These are phyloP conservation scores for Candida stauntonica DNA, from an alignment of 805 yeast species.

Conservation along the genomic window DNA sequence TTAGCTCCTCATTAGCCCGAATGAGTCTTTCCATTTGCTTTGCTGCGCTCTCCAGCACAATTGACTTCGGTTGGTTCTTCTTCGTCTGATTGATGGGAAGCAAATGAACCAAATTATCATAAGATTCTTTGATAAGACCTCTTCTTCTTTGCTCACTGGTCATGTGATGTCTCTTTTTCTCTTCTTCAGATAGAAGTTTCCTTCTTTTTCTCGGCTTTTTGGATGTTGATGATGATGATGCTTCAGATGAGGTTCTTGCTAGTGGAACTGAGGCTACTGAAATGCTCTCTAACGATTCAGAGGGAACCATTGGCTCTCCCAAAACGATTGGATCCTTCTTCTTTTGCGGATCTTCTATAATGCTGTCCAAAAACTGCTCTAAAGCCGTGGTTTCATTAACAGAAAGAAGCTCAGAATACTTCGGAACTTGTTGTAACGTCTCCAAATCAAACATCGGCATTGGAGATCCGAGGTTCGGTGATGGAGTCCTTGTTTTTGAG, in stretches of 20 bases:
- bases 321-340: not conserved
- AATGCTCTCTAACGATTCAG: no score
- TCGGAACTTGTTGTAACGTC: slow-evolving; percentile 14
- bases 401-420: slow-evolving; percentile 23
- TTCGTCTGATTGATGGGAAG: slow-evolving; percentile 17
- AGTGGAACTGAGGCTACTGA: not conserved
- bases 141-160: slow-evolving; percentile 27
- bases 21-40: slow-evolving; percentile 18
- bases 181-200: slow-evolving; percentile 23
- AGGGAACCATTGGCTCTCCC: not conserved
- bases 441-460: slow-evolving; percentile 16
- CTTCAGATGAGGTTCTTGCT: not conserved
- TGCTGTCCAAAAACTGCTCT: slow-evolving; percentile 28
- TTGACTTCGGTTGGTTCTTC: slow-evolving; percentile 22
- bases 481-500: slow-evolving; percentile 13
- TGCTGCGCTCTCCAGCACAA: slow-evolving; percentile 23
- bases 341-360: slow-evolving; percentile 23
- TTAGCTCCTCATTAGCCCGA: slow-evolving; percentile 16
- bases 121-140: slow-evolving; percentile 23
- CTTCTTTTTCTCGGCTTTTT: slow-evolving; percentile 17
- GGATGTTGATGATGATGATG: not conserved
- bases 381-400: slow-evolving; percentile 26
- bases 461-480: slow-evolving; percentile 12
- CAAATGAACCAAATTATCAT: slow-evolving; percentile 17
- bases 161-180: slow-evolving; percentile 25